These are phyloP conservation scores for Hyphopichia burtonii DNA, from an alignment of 1,139 yeast genomes.

Conservation along the genomic window DNA sequence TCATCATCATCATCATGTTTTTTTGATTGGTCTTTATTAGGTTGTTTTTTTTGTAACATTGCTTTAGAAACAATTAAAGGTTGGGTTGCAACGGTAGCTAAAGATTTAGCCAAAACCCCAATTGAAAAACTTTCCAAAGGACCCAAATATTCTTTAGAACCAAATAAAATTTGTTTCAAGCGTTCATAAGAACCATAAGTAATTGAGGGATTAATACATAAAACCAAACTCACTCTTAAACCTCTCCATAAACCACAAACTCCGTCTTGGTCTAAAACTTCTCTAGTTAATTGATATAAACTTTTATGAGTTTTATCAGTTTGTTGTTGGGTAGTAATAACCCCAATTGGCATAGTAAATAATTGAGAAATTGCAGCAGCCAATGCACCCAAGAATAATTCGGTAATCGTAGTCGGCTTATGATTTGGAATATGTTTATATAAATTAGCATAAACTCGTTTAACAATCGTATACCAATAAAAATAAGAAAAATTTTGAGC, in stretches of 20 bases:
- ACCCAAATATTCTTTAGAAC: slow-evolving; percentile 45
- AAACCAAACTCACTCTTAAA: slow-evolving; percentile 72
- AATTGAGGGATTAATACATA: slow-evolving; percentile 82
- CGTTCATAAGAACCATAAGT: slow-evolving; percentile 84
- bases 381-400: slow-evolving; percentile 74
- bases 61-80: slow-evolving; percentile 86
- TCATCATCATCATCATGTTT: slow-evolving; percentile 9
- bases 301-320: slow-evolving; percentile 48
- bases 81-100: slow-evolving; percentile 80
- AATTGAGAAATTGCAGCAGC: slow-evolving; percentile 86
- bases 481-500: slow-evolving; percentile 83
- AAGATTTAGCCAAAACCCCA: slow-evolving; percentile 77
- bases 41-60: slow-evolving; percentile 61
- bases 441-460: slow-evolving; percentile 53
- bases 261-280: slow-evolving; percentile 67
- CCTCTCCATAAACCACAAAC: slow-evolving; percentile 81
- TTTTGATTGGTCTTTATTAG: slow-evolving; percentile 11
- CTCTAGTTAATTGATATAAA: slow-evolving; percentile 49
- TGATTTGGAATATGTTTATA: slow-evolving; percentile 38
- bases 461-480: slow-evolving; percentile 80
- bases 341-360: slow-evolving; percentile 81
- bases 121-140: slow-evolving; percentile 70
- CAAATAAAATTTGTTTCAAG: slow-evolving; percentile 55
- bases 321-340: slow-evolving; percentile 83
- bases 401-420: slow-evolving; percentile 60